A percentile compares a stretch with the other conserved stretches of the same genome.
phyloP scores from a whole-genome alignment of 352 stramenopile genomes.

The Globisporangium emineosum region DNA sequence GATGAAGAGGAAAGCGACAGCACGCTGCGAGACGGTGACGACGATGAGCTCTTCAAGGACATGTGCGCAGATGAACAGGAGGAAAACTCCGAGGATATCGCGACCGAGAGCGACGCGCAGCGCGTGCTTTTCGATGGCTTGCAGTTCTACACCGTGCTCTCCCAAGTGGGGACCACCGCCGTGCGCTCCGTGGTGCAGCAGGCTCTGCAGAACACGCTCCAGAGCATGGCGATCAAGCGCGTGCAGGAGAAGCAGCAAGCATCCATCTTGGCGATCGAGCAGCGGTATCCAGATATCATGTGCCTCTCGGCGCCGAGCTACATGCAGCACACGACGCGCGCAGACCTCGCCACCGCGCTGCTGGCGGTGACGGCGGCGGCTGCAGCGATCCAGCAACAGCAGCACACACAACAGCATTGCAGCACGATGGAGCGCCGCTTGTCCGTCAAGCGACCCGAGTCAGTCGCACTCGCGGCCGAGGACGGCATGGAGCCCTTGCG shows the following conservation, averaged over 20 bases:
- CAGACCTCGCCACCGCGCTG: constrained; percentile 16
- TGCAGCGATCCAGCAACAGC: constrained; percentile 2
- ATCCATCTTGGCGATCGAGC: constrained; percentile 53
- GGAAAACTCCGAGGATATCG: constrained; percentile 1
- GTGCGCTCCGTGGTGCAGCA: constrained; percentile 36
- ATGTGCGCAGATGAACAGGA: neutral
- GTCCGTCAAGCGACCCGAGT: constrained; percentile 14
- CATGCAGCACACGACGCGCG: constrained; percentile 12
- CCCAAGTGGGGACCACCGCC: constrained; percentile 31
- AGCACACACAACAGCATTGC: constrained; percentile 8
- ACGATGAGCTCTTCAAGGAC: constrained; percentile 10
- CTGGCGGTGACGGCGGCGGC: constrained; percentile 11
- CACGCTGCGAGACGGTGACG: neutral
- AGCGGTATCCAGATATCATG: constrained; percentile 65
- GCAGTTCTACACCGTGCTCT: constrained; percentile 66
- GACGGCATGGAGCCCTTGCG: constrained; percentile 10
- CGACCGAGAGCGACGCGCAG: constrained; percentile 18
- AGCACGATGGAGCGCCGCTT: constrained; percentile 15
- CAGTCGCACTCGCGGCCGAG: constrained; percentile 10
- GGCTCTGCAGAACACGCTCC: constrained; percentile 34
- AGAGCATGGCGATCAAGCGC: constrained; percentile 24
- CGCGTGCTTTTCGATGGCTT: constrained; percentile 49
- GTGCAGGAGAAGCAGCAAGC: constrained; percentile 30
- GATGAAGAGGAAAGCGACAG: constrained; percentile 8
- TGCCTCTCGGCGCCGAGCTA: constrained; percentile 32